phyloP scores from a whole-genome alignment of 2,329 filamentous ascomycete species.

The Exserohilum rostratum region DNA sequence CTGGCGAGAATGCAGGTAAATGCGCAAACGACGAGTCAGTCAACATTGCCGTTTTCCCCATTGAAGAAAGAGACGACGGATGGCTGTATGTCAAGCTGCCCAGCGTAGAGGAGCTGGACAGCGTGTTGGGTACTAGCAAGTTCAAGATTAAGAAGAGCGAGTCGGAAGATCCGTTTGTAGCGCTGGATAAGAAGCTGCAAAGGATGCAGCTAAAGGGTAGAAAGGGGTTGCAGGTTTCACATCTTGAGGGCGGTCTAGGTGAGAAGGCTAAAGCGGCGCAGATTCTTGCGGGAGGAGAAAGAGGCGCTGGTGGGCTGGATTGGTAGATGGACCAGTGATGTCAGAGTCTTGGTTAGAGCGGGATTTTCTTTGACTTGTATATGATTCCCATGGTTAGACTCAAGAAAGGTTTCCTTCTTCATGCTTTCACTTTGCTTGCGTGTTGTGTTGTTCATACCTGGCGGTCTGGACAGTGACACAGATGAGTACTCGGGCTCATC shows the following conservation, averaged over 20 bases:
- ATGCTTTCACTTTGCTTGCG: background rate
- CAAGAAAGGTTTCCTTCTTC: background rate
- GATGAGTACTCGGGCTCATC: no score
- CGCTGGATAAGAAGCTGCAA: constrained; percentile 62
- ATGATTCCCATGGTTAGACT: background rate
- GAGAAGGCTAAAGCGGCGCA: constrained; percentile 51
- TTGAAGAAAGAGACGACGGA: constrained; percentile 76
- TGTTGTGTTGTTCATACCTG: background rate
- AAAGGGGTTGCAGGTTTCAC: constrained; percentile 55
- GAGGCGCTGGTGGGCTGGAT: constrained; percentile 52
- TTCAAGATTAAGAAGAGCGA: constrained; percentile 82
- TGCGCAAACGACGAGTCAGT: constrained; percentile 77
- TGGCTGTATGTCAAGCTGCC: constrained; percentile 82
- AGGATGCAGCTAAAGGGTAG: constrained; percentile 56
- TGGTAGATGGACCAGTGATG: constrained; percentile 42
- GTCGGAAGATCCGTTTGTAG: constrained; percentile 60
- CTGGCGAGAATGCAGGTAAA: constrained; percentile 66
- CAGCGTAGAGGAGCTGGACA: constrained; percentile 79
- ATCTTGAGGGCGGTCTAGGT: constrained; percentile 53
- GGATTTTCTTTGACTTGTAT: background rate
- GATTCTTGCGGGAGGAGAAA: constrained; percentile 56
- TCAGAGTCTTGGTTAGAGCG: background rate
- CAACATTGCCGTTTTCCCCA: constrained; percentile 81
- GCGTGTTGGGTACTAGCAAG: constrained; percentile 74
- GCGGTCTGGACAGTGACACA: background rate